Percentiles rank a stretch among this genome's conserved stretches.
These are phyloP conservation scores for Botrytis elliptica DNA, from an alignment of 2,329 filamentous ascomycete genomes.

Conservation along the genomic window DNA sequence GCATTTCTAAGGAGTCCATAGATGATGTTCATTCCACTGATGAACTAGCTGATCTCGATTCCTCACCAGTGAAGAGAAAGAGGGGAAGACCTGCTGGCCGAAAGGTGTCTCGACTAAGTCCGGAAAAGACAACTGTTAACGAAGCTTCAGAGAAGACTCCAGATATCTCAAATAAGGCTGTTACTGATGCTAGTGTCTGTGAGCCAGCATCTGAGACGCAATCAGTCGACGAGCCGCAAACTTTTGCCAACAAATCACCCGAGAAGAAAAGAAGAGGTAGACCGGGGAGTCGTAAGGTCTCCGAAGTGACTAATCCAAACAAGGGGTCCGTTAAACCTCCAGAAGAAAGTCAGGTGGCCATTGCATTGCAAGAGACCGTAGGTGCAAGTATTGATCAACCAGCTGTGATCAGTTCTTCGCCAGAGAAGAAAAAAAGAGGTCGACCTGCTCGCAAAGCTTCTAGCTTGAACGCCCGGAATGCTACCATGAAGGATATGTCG, in stretches of 20 bases:
- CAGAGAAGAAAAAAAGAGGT: constrained; percentile 7
- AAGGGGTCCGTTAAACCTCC: not conserved
- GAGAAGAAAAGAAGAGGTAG: constrained; percentile 1
- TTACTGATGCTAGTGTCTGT: not conserved
- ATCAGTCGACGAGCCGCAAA: not conserved
- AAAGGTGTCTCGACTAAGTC: not conserved
- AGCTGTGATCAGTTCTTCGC: not conserved
- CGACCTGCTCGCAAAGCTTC: not conserved
- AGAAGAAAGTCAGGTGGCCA: not conserved
- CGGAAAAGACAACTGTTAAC: not conserved
- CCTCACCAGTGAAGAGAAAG: constrained; percentile 5
- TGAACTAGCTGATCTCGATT: not conserved
- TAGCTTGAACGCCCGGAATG: not conserved
- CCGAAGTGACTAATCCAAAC: not conserved
- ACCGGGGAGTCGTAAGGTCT: not conserved
- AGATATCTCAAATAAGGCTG: not conserved
- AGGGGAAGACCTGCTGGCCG: not conserved
- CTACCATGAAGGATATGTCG: not conserved
- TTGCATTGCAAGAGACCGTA: not conserved
- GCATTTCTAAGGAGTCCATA: not conserved
- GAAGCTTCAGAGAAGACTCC: not conserved
- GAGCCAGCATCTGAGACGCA: not conserved
- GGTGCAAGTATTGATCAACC: too few species aligned
- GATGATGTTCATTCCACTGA: not conserved
- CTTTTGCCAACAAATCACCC: not conserved